A percentile compares a stretch with the other conserved stretches of the same genome.
Conservation (phyloP, 805 yeast genomes). For the Kazachstania taianensis region DNA sequence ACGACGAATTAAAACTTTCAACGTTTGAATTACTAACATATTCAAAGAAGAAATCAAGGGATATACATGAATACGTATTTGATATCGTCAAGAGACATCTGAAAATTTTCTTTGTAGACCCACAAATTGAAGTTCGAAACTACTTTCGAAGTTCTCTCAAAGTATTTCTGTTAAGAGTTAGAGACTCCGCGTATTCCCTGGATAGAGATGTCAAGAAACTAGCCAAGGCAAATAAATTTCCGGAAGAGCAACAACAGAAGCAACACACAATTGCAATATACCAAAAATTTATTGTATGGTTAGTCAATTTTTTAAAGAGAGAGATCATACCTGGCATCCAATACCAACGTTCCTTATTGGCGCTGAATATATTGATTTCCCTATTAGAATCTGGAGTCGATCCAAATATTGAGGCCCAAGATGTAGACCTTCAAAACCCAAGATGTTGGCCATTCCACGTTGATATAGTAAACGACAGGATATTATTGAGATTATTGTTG, state of each 20-base stretch:
- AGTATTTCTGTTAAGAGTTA: conserved; percentile 51
- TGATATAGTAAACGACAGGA: conserved; percentile 31
- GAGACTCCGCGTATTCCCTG: conserved; percentile 57
- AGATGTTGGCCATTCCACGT: conserved; percentile 42
- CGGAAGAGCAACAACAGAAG: conserved; percentile 30
- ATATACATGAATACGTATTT: conserved; percentile 39
- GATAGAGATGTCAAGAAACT: conserved; percentile 41
- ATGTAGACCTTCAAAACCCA: conserved; percentile 34
- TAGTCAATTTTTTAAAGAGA: conserved; percentile 29
- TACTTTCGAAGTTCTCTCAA: conserved; percentile 53
- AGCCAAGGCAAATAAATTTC: conserved; percentile 29
- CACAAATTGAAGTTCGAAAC: conserved; percentile 58
- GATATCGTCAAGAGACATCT: conserved; percentile 36
- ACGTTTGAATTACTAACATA: conserved; percentile 52
- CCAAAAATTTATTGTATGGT: conserved; percentile 33
- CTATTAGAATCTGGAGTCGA: conserved; percentile 52
- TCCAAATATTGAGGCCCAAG: conserved; percentile 28
- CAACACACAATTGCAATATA: conserved; percentile 26
- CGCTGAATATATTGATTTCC: conserved; percentile 37
- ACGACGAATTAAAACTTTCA: conserved; percentile 37
- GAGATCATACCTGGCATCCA: conserved; percentile 48
- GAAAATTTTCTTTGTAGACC: conserved; percentile 49
- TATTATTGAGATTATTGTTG: conserved; percentile 39
- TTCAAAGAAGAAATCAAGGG: conserved; percentile 51
- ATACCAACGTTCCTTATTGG: conserved; percentile 41